Evolutionary conservation across 75 land plant species (phyloP).

Genomic region (Selaginella tamariscina): DNA sequence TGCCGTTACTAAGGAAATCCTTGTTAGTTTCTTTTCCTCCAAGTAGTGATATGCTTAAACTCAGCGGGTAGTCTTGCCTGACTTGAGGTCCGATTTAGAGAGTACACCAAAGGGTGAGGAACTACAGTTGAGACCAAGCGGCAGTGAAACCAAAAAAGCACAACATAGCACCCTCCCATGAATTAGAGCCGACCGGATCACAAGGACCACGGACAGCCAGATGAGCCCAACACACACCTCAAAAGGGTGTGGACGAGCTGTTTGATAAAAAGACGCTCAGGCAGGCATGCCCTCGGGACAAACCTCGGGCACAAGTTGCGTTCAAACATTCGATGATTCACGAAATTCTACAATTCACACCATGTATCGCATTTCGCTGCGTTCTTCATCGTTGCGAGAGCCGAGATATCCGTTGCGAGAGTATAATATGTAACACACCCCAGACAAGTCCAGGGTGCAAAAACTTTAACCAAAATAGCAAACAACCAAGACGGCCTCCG

Average conservation of each 20-base stretch:
- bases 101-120: not conserved
- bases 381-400: conserved; percentile 18
- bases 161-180: conserved; percentile 3
- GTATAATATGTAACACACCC: conserved; percentile 8
- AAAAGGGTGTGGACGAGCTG: not conserved
- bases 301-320: conserved; percentile 13
- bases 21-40: conserved; percentile 26
- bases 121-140: conserved; percentile 1
- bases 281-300: conserved; percentile 18
- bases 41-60: conserved; percentile 20
- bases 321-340: conserved; percentile 24
- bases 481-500: not conserved
- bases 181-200: not conserved
- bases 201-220: not conserved
- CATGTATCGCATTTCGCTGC: conserved; percentile 16
- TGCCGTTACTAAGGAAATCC: conserved; percentile 21
- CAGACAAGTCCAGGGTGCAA: not conserved
- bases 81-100: conserved; percentile 9
- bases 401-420: conserved; percentile 20
- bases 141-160: conserved; percentile 1
- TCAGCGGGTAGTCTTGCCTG: conserved; percentile 22
- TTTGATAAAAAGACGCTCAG: not conserved
- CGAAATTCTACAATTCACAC: conserved; percentile 19
- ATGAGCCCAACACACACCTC: not conserved
- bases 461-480: not conserved